Base-by-base conservation (phyloP, 2,329 filamentous ascomycete species). In the Fusarium keratoplasticum region DNA sequence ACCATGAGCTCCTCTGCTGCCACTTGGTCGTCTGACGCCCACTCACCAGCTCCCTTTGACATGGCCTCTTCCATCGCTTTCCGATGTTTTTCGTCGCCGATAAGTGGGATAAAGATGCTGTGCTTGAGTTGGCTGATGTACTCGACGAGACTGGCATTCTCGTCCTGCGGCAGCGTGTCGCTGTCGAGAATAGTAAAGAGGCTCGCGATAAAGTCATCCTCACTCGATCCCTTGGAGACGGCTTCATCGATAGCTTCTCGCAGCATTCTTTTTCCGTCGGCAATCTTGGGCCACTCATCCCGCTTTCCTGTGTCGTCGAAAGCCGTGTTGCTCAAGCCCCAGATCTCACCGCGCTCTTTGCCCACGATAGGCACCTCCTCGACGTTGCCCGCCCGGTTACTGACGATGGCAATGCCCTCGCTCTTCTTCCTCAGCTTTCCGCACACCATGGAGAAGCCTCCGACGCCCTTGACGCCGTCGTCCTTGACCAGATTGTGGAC, bases 361-460 rank as follows among this genome's bases (percentile, higher is more conserved):
- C 82, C 88, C 44, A 93, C 86, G 80, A 90, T 87, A 13, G 90
- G 89, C 2, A 92, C 89, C 31, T 89, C 85, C 5, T 86, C 84
- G 3, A 86, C 81, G 44, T 85, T 81, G 44, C 86, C 88, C 42
- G 85, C 87, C 33, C 90, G 87, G 78, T 93, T 93, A 57, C 89
- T 91, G 59, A 93, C 85, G 61, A 93, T 88, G 9, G 89, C 90
- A 13, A 92, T 82, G 0, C 87, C 87, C 68, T 89, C 84, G 25
- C 87, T 78, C 10, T 84, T 85, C 55, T 80, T 82, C 58, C 83
- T 80, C 75, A 93, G 82, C 76, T 90, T 91, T 10, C 89, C 90
- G 71, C 90, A 92, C n/a, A 92, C 84, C 77, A 93, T 86, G 27
- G 89, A 91, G 78, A 93, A 93, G 0, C 91, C 91, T 8, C 91